Evolutionary conservation across 108 stramenopile species (phyloP), one percentile per base, ranked within the genome.

Genomic region (Cyclotella kingstonii): DNA sequence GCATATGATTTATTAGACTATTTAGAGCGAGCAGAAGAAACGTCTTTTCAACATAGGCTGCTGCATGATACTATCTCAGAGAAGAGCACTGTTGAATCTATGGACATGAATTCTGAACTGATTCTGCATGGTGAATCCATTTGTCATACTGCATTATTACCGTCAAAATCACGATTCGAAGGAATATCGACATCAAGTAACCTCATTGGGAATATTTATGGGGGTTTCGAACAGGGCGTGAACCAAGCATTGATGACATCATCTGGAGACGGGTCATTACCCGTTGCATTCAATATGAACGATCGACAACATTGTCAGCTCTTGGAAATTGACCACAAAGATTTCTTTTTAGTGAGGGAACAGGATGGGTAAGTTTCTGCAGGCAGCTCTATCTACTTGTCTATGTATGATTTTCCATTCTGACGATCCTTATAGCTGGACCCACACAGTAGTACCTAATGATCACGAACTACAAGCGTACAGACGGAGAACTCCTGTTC

Each of bases 271-370:
- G 61, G 54, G 23, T 7, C 26, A 15, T 11, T 75, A 18, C 73
- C 73, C 21, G 42, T 75, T 12, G 67, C 53, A 26, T 75, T 28
- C 39, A 60, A 68, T 21, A 43, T 67, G 36, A 63, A 60, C 44
- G 73, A 75, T 68, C 46, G 73, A 22, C 67, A 62, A 19, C 66
- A 45, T 6, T 75, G 73, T 15, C 18, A 60, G 11, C 25, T 39
- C 17, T 49, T 69, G 39, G 66, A 75, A 49, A 50, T 68, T 5
- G 60, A 68, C 18, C 67, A 68, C 35, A 68, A 68, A 42, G 60
- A 68, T 25, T 68, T 68, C 47, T 68, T 68, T 34, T 33, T 60
- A 17, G 60, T 68, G 19, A 68, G 54, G 30, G 58, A 67, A 47
- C 58, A 60, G 35, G 67, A 68, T 45, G 67, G 67, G 44, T 57